Evolutionary conservation across 257 asterid species (phyloP).

Genomic region (Anisodus tanguticus): DNA sequence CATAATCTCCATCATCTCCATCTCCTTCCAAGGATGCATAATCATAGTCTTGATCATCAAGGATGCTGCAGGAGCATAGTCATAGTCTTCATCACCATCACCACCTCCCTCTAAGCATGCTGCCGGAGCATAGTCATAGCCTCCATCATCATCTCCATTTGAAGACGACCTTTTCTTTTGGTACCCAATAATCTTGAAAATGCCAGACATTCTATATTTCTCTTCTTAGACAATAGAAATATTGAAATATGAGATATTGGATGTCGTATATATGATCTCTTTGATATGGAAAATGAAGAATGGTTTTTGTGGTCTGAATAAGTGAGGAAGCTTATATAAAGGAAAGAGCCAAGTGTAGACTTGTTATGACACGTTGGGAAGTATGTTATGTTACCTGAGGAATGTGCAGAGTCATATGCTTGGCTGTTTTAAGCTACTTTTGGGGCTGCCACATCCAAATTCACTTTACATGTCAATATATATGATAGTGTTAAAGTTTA

Average conservation of each 20-base stretch:
- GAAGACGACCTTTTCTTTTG: background rate
- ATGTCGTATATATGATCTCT: background rate
- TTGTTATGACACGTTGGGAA: background rate
- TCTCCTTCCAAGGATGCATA: slow-evolving; percentile 21
- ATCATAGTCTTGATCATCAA: background rate
- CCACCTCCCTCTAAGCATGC: background rate
- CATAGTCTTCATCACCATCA: background rate
- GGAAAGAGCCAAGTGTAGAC: background rate
- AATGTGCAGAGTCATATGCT: background rate
- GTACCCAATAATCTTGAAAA: background rate
- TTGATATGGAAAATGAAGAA: background rate
- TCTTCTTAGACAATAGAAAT: background rate
- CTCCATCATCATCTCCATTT: background rate
- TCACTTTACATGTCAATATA: background rate
- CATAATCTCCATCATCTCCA: background rate
- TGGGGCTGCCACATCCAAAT: background rate
- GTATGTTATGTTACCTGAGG: background rate
- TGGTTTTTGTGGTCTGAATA: background rate
- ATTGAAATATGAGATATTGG: background rate
- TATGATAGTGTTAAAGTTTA: background rate
- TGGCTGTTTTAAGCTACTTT: background rate
- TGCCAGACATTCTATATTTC: background rate
- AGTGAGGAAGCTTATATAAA: background rate
- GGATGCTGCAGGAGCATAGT: background rate
- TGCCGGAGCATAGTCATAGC: background rate